Evolutionary conservation across 371 early-diverging fungal species (phyloP).

Genomic region (Mucor lusitanicus): DNA sequence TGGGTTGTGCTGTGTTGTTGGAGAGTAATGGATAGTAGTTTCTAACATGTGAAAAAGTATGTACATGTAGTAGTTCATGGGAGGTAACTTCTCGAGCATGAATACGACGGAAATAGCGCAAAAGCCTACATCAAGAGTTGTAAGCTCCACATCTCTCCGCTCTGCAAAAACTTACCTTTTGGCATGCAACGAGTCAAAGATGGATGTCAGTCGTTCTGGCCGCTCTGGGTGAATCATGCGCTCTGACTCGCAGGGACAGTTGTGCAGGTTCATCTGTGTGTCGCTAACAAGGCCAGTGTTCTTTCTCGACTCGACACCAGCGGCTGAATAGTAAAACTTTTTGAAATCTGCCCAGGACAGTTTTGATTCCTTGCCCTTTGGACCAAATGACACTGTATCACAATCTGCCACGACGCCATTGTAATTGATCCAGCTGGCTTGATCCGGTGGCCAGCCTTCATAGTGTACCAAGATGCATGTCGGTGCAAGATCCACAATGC

Average conservation of each 20-base stretch:
- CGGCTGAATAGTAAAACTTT: constrained; percentile 52
- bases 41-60: constrained; percentile 54
- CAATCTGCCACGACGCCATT: background rate
- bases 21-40: constrained; percentile 44
- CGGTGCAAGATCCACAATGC: constrained; percentile 9
- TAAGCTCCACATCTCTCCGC: no score
- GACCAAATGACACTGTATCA: background rate
- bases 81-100: constrained; percentile 57
- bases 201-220: constrained; percentile 55
- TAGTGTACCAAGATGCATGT: constrained; percentile 43
- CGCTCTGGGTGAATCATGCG: constrained; percentile 63
- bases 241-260: constrained; percentile 58
- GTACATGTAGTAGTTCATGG: constrained; percentile 54
- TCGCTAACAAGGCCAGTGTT: constrained; percentile 62
- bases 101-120: constrained; percentile 55
- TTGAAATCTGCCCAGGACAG: constrained; percentile 56
- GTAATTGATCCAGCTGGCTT: constrained; percentile 52
- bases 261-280: constrained; percentile 54
- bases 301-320: constrained; percentile 43
- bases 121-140: no score
- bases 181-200: constrained; percentile 34
- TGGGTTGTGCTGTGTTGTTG: constrained; percentile 14
- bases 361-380: background rate
- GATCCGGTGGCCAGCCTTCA: constrained; percentile 61
- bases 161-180: constrained; percentile 44